These are phyloP conservation scores for Tolypocladium nubicola DNA, from an alignment of 2,329 filamentous ascomycete species.

Conservation along the genomic window DNA sequence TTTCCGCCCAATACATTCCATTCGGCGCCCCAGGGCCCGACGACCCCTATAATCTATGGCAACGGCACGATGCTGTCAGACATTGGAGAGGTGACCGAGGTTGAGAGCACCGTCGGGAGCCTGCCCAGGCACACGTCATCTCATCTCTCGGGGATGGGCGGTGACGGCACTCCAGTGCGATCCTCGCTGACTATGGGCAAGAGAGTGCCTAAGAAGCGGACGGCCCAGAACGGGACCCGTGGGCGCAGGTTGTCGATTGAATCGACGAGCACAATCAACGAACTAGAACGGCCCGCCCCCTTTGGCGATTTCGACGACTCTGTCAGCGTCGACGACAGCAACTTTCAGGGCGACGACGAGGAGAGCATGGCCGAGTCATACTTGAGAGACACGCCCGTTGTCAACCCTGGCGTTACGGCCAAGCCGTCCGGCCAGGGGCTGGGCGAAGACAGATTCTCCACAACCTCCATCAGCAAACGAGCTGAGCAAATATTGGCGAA, in stretches of 20 bases:
- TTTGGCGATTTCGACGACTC: slow-evolving; percentile 54
- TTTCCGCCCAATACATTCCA: slow-evolving; percentile 27
- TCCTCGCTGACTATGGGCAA: slow-evolving; percentile 37
- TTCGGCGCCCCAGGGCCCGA: slow-evolving; percentile 36
- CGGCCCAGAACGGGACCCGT: slow-evolving; percentile 30
- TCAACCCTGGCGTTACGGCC: slow-evolving; percentile 6
- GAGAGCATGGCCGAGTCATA: slow-evolving; percentile 53
- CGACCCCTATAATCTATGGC: slow-evolving; percentile 57
- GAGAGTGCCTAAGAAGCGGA: slow-evolving; percentile 31
- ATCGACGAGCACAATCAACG: slow-evolving; percentile 50
- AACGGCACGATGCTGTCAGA: slow-evolving; percentile 61
- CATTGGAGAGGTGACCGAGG: slow-evolving; percentile 47
- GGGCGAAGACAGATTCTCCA: slow-evolving; percentile 54
- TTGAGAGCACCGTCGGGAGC: slow-evolving; percentile 37
- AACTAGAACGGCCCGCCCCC: slow-evolving; percentile 32
- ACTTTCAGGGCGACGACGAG: slow-evolving; percentile 58
- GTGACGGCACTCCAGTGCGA: slow-evolving; percentile 21
- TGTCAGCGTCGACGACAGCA: slow-evolving; percentile 52
- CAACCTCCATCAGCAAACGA: slow-evolving; percentile 65
- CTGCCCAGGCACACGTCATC: slow-evolving; percentile 27
- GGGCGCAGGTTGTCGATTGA: slow-evolving; percentile 46
- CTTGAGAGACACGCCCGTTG: slow-evolving; percentile 31
- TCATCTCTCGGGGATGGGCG: slow-evolving; percentile 21
- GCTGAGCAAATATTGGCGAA: slow-evolving; percentile 88
- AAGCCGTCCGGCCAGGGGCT: slow-evolving; percentile 7